phyloP scores from a whole-genome alignment of 2,329 filamentous ascomycete genomes.

The Neonectria punicea region DNA sequence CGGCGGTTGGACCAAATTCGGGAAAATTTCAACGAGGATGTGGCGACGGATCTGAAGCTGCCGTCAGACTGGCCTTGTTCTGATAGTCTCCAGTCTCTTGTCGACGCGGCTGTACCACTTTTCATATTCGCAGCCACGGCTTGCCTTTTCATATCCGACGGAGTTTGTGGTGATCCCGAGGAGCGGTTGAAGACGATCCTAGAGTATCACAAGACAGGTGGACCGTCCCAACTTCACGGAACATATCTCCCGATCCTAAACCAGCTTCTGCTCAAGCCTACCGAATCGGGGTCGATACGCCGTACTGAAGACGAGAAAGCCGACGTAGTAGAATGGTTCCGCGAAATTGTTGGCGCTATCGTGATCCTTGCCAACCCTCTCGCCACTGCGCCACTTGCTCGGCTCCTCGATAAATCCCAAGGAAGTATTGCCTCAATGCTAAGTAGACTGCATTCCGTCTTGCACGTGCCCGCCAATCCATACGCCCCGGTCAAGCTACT shows the following conservation, averaged over 20 bases:
- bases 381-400: no score
- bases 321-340: no score
- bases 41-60: constrained; percentile 18
- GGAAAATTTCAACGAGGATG: constrained; percentile 33
- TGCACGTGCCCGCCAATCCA: constrained; percentile 42
- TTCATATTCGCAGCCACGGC: constrained; percentile 51
- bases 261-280: constrained; percentile 6
- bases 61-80: constrained; percentile 42
- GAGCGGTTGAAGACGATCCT: constrained; percentile 36
- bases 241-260: constrained; percentile 25
- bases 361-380: constrained; percentile 40
- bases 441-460: constrained; percentile 44
- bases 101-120: constrained; percentile 41
- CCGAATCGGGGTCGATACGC: no score
- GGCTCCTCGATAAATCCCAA: no score
- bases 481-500: constrained; percentile 42
- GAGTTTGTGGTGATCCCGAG: no score
- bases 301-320: no score
- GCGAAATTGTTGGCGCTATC: constrained; percentile 7
- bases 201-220: constrained; percentile 4
- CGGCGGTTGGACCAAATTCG: constrained; percentile 45
- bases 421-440: no score
- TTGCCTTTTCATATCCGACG: constrained; percentile 21
- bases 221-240: constrained; percentile 5
- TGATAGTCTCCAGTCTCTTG: no score